These are phyloP conservation scores for Novymonas esmeraldas DNA, from an alignment of 208 protist genomes.

Conservation along the genomic window DNA sequence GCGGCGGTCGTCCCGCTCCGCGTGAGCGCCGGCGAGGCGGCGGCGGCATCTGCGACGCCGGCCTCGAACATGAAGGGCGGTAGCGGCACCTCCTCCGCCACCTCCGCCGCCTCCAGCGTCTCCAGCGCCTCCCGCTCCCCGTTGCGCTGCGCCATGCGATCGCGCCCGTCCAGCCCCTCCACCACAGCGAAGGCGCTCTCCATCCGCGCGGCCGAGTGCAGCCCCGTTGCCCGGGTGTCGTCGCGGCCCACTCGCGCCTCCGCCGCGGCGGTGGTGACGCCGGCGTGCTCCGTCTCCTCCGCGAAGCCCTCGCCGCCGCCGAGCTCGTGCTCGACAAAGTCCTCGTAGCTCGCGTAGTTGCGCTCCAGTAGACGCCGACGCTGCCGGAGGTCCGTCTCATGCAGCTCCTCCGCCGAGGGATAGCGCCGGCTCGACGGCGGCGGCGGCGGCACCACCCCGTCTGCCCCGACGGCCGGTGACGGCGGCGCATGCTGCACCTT, in stretches of 20 bases:
- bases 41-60: not conserved
- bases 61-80: constrained; percentile 57
- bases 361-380: constrained; percentile 48
- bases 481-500: constrained; percentile 1
- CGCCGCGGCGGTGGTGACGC: not conserved
- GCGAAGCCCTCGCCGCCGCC: constrained; percentile 35
- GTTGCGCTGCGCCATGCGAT: constrained; percentile 55
- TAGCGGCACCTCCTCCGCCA: constrained; percentile 47
- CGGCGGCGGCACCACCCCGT: not conserved
- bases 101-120: constrained; percentile 35
- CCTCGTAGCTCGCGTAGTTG: constrained; percentile 79
- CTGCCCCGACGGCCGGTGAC: not conserved
- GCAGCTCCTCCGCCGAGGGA: constrained; percentile 47
- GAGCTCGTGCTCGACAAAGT: constrained; percentile 58
- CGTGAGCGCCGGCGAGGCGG: not conserved
- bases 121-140: constrained; percentile 27
- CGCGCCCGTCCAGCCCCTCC: constrained; percentile 37
- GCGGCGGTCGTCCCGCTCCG: not conserved
- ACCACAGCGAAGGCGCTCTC: constrained; percentile 38
- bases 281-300: constrained; percentile 1
- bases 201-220: constrained; percentile 38
- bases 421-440: not conserved
- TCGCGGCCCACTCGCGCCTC: not conserved
- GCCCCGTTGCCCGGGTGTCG: constrained; percentile 2
- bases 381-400: constrained; percentile 45